A percentile compares a stretch with the other conserved stretches of the same genome.
Conservation (phyloP, 1,284 basidiomycete genomes). For the Ceratobasidium sp. region DNA sequence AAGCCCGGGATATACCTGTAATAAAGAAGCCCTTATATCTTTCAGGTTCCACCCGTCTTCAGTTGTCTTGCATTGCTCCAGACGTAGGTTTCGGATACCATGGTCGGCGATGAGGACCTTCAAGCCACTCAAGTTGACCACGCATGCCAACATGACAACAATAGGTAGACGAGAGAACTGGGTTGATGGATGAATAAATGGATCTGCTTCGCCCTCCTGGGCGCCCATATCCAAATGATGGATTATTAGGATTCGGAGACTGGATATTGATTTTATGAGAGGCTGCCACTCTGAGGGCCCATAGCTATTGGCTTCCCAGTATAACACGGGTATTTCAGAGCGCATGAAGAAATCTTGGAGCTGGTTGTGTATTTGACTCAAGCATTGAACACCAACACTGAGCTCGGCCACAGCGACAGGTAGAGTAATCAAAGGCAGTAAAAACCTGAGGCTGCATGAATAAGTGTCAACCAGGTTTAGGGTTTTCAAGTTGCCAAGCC, state of each 20-base stretch:
- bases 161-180: background rate
- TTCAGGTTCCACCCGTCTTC: background rate
- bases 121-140: background rate
- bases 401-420: background rate
- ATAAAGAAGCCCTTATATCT: background rate
- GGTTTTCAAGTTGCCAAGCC: background rate
- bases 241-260: background rate
- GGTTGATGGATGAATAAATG: background rate
- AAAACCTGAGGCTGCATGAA: background rate
- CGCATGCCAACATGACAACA: background rate
- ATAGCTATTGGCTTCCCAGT: background rate
- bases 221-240: background rate
- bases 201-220: background rate
- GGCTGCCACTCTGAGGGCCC: background rate
- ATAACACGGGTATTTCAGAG: background rate
- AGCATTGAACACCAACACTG: background rate
- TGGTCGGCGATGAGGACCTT: background rate
- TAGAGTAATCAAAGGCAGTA: background rate
- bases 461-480: background rate
- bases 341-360: background rate
- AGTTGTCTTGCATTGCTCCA: background rate
- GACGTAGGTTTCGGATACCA: background rate
- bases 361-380: background rate
- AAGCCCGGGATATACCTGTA: background rate
- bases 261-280: background rate